phyloP scores from a whole-genome alignment of 768 basidiomycete genomes.

The Phanerochaete sordida region DNA sequence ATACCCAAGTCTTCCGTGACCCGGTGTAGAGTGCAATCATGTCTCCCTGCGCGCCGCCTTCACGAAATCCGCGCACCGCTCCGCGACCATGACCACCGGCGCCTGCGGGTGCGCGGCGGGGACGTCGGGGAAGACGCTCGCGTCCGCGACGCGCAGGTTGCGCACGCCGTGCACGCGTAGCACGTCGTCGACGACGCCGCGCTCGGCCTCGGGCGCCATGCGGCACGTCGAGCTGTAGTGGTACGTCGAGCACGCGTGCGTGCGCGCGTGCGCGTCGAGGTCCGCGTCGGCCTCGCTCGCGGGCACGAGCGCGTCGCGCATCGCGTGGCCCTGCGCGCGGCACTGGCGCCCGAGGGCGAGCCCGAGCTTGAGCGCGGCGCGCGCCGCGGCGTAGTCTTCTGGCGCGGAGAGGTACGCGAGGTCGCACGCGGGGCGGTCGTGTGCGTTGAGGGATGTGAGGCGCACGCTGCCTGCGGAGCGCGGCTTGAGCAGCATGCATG shows the following conservation, averaged over 20 bases:
- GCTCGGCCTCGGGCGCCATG: conserved; percentile 27
- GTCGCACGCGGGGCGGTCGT: conserved; percentile 27
- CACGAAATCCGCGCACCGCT: conserved; percentile 12
- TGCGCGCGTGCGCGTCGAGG: conserved; percentile 15
- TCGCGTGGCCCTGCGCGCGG: conserved; percentile 7
- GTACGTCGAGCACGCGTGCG: conserved; percentile 7
- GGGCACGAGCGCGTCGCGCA: conserved; percentile 10
- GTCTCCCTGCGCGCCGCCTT: neutral
- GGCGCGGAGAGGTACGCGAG: conserved; percentile 25
- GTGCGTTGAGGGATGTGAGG: conserved; percentile 28
- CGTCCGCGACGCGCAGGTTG: conserved; percentile 33
- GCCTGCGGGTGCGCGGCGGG: conserved; percentile 8
- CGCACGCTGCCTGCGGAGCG: conserved; percentile 22
- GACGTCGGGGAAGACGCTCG: conserved; percentile 11
- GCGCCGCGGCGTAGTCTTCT: conserved; percentile 24
- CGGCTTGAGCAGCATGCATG: conserved; percentile 24
- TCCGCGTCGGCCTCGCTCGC: conserved; percentile 12
- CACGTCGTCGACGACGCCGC: conserved; percentile 41
- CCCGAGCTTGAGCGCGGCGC: conserved; percentile 17
- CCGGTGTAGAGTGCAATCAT: too few species aligned
- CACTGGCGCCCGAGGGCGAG: conserved; percentile 17
- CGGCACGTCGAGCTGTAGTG: conserved; percentile 34
- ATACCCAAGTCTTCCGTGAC: too few species aligned
- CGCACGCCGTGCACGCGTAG: conserved; percentile 38
- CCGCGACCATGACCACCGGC: conserved; percentile 9